Conservation (phyloP, 1,139 yeast genomes). For the Kazachstania sp. region DNA sequence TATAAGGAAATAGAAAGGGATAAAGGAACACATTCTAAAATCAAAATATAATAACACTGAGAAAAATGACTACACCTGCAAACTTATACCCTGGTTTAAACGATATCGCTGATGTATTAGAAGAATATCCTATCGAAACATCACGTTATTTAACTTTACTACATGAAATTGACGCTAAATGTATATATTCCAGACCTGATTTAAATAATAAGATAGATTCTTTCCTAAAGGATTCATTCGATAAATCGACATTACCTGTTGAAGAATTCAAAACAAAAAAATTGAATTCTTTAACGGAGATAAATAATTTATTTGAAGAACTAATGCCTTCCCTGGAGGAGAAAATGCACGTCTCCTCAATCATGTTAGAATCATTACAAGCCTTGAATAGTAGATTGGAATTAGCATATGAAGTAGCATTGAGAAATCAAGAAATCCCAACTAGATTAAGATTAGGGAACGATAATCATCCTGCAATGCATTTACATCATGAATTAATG, state of each 20-base stretch:
- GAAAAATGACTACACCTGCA: constrained; percentile 28
- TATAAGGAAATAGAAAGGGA: too few relatives aligned
- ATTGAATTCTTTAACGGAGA: constrained; percentile 30
- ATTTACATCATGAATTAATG: constrained; percentile 31
- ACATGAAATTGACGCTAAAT: constrained; percentile 92
- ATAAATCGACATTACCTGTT: constrained; percentile 19
- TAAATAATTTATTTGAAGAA: constrained; percentile 49
- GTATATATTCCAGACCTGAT: constrained; percentile 65
- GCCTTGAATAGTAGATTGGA: constrained; percentile 68
- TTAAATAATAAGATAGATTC: constrained; percentile 50
- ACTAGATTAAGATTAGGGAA: constrained; percentile 56
- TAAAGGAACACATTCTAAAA: too few relatives aligned
- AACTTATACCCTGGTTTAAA: constrained; percentile 67
- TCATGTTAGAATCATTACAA: constrained; percentile 71
- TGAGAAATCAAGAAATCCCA: constrained; percentile 64
- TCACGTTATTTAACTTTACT: constrained; percentile 78
- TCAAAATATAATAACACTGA: too few relatives aligned
- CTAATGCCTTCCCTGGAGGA: constrained; percentile 91
- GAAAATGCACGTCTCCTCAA: constrained; percentile 93
- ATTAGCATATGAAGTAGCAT: constrained; percentile 67
- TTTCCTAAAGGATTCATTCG: constrained; percentile 30
- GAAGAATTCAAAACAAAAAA: constrained; percentile 24
- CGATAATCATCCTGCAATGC: constrained; percentile 78
- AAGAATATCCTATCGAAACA: constrained; percentile 79
- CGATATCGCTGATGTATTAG: constrained; percentile 84